Evolutionary conservation across 1,139 yeast species (phyloP), one percentile per base, ranked within the genome.

Genomic region (Wickerhamiella pararugosa): DNA sequence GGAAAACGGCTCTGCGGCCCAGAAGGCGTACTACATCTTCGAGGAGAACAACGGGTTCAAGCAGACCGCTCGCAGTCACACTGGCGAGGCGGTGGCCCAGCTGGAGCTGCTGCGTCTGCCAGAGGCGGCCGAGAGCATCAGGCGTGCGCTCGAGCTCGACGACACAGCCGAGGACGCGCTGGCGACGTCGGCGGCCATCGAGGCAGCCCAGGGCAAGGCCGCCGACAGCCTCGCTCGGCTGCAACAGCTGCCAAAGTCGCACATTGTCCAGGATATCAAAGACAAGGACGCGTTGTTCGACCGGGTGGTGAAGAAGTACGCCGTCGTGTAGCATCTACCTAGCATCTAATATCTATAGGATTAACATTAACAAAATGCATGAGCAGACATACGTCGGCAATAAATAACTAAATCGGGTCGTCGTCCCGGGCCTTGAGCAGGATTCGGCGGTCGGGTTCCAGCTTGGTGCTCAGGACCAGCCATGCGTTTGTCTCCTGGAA

Each of bases 1-100:
- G 44, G 73, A 64, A 51, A 81, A 79, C 39, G 77, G 74, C 43
- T 69, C 74, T 26, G 64, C 69, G 49, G 70, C 75, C 48, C 78
- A 71, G 57, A 73, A 74, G 49, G 67, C 81, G 2, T 75, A 70
- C 61, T 80, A 77, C 59, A 79, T 80, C 52, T 80, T 73, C 58
- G 90, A 80, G 57, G 92, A 80, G 60, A 70, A 74, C 41, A 58
- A 55, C 28, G 56, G 57, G 7, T 45, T 66, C 26, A 69, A 66
- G 66, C 73, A 56, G 61, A 69, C 67, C 60, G 72, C 53, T 57
- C 67, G 62, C 63, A 68, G 64, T 29, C 56, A 73, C 37, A 59
- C 70, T 41, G 71, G 72, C 34, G 67, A 67, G 51, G 63, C 69
- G 7, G 66, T 66, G 3, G 58, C 73, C 8, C 70, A 69, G 47